Percentiles rank a stretch among this genome's conserved stretches.
These are phyloP conservation scores for Vachellia collinsii DNA, from an alignment of 306 rosid genomes.

Conservation along the genomic window DNA sequence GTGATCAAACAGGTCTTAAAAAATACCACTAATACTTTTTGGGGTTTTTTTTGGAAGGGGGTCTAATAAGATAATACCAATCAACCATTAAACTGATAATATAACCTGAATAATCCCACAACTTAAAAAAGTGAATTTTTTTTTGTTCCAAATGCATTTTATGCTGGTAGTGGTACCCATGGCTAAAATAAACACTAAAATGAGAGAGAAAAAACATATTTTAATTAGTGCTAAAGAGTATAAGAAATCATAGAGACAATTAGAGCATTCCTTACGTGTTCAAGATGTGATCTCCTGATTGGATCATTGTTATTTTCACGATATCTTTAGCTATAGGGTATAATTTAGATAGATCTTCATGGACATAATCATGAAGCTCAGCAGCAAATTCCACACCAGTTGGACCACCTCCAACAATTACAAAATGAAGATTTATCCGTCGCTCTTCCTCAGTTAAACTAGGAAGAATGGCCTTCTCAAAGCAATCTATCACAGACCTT, in stretches of 20 bases:
- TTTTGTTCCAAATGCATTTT: background rate
- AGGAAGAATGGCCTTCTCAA: slow-evolving; percentile 90
- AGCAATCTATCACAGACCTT: slow-evolving; percentile 83
- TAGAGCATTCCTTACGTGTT: slow-evolving; percentile 63
- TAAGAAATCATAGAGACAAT: background rate
- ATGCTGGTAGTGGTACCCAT: background rate
- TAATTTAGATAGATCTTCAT: slow-evolving; percentile 74
- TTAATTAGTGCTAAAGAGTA: background rate
- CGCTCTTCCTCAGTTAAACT: slow-evolving; percentile 72
- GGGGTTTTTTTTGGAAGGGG: background rate
- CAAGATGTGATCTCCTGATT: slow-evolving; percentile 98
- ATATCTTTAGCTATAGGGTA: slow-evolving; percentile 73
- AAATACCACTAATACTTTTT: too few relatives aligned
- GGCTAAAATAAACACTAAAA: background rate
- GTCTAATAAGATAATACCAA: background rate
- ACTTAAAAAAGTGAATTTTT: too few relatives aligned
- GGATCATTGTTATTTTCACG: slow-evolving; percentile 84
- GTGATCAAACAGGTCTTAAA: background rate
- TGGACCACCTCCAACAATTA: slow-evolving; percentile 98
- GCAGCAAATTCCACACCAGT: slow-evolving; percentile 99
- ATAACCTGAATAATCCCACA: too few relatives aligned
- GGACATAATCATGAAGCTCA: slow-evolving; percentile 85
- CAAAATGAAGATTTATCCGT: slow-evolving; percentile 87
- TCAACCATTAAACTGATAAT: background rate
- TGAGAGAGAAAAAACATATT: background rate